These are phyloP conservation scores for Solanum microdontum DNA, from an alignment of 257 asterid species.

Conservation along the genomic window DNA sequence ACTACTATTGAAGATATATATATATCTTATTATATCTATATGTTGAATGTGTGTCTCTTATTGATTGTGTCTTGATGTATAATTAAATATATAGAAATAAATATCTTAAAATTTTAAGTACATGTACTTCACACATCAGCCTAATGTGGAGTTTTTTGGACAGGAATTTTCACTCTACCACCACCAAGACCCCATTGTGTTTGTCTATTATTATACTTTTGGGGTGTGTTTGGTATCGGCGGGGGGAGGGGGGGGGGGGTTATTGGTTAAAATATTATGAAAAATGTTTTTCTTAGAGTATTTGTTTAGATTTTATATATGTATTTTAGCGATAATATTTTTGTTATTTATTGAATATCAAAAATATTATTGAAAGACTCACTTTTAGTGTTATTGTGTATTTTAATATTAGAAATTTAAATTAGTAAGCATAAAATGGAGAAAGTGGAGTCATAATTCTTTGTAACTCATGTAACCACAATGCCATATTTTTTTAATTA, in stretches of 20 bases:
- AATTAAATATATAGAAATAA: background rate
- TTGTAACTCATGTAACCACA: too few relatives aligned
- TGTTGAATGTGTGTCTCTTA: background rate
- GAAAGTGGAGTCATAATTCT: too few relatives aligned
- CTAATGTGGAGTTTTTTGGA: background rate
- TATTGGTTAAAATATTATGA: too few relatives aligned
- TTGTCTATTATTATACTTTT: background rate
- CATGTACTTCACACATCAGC: background rate
- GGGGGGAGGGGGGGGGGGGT: background rate
- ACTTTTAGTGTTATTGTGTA: background rate
- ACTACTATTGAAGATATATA: background rate
- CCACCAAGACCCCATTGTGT: background rate
- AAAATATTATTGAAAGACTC: background rate
- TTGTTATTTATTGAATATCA: background rate
- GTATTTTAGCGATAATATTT: too few relatives aligned
- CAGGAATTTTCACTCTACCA: background rate
- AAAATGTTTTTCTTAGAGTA: too few relatives aligned
- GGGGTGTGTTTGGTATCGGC: background rate
- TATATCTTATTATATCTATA: background rate
- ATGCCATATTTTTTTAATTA: too few relatives aligned
- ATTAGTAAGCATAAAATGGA: too few relatives aligned
- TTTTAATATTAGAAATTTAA: too few relatives aligned
- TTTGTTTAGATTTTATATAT: too few relatives aligned
- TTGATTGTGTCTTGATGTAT: background rate
- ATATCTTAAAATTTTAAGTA: background rate